A percentile compares a stretch with the other conserved stretches of the same genome.
phyloP scores from a whole-genome alignment of 495 filamentous ascomycete genomes.

The Pyrenopolyporus hunteri region DNA sequence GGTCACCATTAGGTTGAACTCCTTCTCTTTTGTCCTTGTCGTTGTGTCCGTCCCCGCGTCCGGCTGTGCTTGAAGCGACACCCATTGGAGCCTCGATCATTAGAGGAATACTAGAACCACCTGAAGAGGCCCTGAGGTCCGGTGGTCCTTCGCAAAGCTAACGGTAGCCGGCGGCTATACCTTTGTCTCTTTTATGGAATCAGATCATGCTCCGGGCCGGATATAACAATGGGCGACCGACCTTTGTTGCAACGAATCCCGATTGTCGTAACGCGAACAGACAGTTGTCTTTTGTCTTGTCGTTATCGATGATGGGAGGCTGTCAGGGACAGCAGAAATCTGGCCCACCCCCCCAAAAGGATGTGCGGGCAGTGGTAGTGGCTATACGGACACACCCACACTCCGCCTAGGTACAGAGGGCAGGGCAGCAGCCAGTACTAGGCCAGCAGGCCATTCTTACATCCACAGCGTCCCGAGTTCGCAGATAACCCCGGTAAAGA shows the following conservation, averaged over 20 bases:
- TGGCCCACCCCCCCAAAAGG: slow-evolving; percentile 32
- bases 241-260: slow-evolving; percentile 28
- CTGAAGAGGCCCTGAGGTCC: slow-evolving; percentile 11
- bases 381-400: slow-evolving; percentile 36
- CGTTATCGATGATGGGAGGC: slow-evolving; percentile 35
- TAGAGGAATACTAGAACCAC: slow-evolving; percentile 16
- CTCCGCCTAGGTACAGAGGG: slow-evolving; percentile 11
- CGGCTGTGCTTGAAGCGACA: slow-evolving; percentile 33
- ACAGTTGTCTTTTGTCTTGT: slow-evolving; percentile 31
- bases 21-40: slow-evolving; percentile 27
- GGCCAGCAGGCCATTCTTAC: slow-evolving; percentile 31
- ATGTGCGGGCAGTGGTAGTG: slow-evolving; percentile 30
- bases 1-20: background rate
- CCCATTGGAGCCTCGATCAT: slow-evolving; percentile 36
- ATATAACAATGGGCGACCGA: slow-evolving; percentile 27
- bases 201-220: slow-evolving; percentile 25
- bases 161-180: slow-evolving; percentile 12
- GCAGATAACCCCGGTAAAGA: slow-evolving; percentile 28
- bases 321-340: slow-evolving; percentile 32
- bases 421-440: no score
- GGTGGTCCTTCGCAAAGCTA: slow-evolving; percentile 19
- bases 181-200: slow-evolving; percentile 30
- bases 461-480: slow-evolving; percentile 29
- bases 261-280: slow-evolving; percentile 35
- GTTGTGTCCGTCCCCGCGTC: slow-evolving; percentile 25